Percentiles rank a stretch among this genome's conserved stretches.
Conservation (phyloP, 176 grass and related monocot species). For the barley (Hordeum vulgare) region MorexV3_pseudomolecules_assembly NC_058521.1:41285056-41285555, state of each 20-base stretch:
- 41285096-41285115: not conserved
- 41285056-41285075: not conserved
- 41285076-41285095: not conserved
- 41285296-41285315: not conserved
- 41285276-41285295: not conserved
- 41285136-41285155: not conserved
- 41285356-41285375: not conserved
- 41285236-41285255: constrained; percentile 20
- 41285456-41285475: not conserved
- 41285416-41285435: not conserved
- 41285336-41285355: not conserved
- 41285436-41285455: not conserved
- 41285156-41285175: not conserved
- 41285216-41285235: not conserved
- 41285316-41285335: not conserved
- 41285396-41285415: not conserved
- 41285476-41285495: too few species aligned
- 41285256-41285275: not conserved
- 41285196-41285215: not conserved
- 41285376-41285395: not conserved
- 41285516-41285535: not conserved
- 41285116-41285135: not conserved
- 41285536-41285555: not conserved
- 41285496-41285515: not conserved
- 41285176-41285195: not conserved